Conservation (phyloP, 1,284 basidiomycete genomes). For the Ustilago lituana region DNA sequence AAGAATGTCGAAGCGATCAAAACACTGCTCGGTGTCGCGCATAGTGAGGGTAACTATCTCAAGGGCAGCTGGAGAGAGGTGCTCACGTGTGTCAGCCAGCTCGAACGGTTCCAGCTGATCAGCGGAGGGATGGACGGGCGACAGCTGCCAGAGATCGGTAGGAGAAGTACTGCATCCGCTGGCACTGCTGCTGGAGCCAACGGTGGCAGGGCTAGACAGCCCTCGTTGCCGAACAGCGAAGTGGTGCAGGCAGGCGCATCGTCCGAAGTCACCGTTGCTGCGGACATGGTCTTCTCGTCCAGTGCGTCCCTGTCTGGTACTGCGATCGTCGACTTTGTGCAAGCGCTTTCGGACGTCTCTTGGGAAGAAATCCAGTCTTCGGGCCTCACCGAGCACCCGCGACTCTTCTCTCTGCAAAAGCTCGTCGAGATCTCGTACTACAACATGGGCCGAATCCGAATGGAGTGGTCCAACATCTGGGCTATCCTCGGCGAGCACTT, state of each 20-base stretch:
- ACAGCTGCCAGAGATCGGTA: slow-evolving; percentile 81
- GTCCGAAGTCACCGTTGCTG: slow-evolving; percentile 96
- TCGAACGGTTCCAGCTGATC: slow-evolving; percentile 67
- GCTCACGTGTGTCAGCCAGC: slow-evolving; percentile 65
- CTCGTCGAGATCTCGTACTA: slow-evolving; percentile 99
- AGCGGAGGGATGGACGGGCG: slow-evolving; percentile 68
- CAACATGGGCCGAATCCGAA: slow-evolving; percentile 97
- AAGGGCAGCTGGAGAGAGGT: slow-evolving; percentile 67
- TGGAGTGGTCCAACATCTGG: slow-evolving; percentile 99
- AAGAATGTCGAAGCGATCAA: slow-evolving; percentile 68
- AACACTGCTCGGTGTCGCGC: slow-evolving; percentile 64
- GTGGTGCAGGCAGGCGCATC: slow-evolving; percentile 96
- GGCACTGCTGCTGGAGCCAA: slow-evolving; percentile 17
- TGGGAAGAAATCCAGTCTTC: slow-evolving; percentile 99
- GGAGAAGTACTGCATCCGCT: slow-evolving; percentile 69
- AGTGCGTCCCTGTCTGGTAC: slow-evolving; percentile 93
- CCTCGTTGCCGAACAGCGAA: slow-evolving; percentile 78
- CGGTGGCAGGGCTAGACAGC: slow-evolving; percentile 17
- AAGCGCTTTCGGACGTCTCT: slow-evolving; percentile 93
- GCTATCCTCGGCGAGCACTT: slow-evolving; percentile 98
- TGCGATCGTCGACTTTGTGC: slow-evolving; percentile 97
- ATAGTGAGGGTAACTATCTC: slow-evolving; percentile 66
- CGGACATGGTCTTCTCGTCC: slow-evolving; percentile 98
- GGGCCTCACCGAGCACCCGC: slow-evolving; percentile 84
- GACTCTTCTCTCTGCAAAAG: slow-evolving; percentile 97